Conservation (phyloP, 106 monocot species). For the Phalaenopsis aphrodite region DNA sequence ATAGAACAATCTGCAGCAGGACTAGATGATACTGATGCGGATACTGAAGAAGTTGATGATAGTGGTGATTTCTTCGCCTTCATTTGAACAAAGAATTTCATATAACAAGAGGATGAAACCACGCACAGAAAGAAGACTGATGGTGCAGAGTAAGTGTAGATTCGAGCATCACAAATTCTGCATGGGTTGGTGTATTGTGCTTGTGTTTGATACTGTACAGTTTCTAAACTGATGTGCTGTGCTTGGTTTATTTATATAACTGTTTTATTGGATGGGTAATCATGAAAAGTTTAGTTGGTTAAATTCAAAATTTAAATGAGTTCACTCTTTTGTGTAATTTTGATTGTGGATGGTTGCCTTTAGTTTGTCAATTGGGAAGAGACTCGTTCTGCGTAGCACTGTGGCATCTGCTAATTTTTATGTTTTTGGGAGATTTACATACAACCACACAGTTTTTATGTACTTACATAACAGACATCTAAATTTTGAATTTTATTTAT, state of each 20-base stretch:
- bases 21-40: slow-evolving; percentile 16
- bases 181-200: not conserved
- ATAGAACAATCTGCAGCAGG: slow-evolving; percentile 11
- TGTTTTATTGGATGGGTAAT: not conserved
- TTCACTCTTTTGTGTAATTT: too few relatives aligned
- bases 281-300: not conserved
- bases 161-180: not conserved
- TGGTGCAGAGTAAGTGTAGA: not conserved
- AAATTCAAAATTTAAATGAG: too few relatives aligned
- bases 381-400: too few relatives aligned
- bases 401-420: too few relatives aligned
- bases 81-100: slow-evolving; percentile 9
- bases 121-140: not conserved
- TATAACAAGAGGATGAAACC: not conserved
- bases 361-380: too few relatives aligned
- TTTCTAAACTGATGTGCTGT: not conserved
- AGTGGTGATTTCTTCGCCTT: slow-evolving; percentile 17
- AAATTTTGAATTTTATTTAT: too few relatives aligned
- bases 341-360: too few relatives aligned
- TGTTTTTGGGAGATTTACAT: too few relatives aligned
- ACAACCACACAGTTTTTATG: too few relatives aligned
- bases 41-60: slow-evolving; percentile 14
- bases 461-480: too few relatives aligned
- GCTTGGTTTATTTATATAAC: not conserved
- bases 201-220: not conserved